Base-by-base conservation (phyloP, 805 yeast genomes). In the Lipomyces lipofer region DNA sequence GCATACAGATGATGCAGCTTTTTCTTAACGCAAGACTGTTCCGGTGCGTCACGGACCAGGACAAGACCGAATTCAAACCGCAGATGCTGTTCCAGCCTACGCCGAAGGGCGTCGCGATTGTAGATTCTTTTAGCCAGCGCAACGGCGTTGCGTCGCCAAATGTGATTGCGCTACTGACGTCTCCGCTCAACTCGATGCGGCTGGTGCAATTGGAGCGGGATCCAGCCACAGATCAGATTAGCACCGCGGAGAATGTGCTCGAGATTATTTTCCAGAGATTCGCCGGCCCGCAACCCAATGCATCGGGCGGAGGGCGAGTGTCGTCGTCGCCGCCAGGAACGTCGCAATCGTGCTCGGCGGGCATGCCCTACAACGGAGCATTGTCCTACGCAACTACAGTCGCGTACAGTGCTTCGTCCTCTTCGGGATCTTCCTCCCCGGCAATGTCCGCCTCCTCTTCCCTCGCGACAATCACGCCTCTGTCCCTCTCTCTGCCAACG, bases 21-120 rank as follows among this genome's bases (percentile, higher is more conserved):
- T 58, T 54, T 24, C 35, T 58, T 8, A 51, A 47, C 32, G 62
- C 62, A 5, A 48, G 49, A 7, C 39, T 58, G 13, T 35, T 58
- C 13, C 43, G 40, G 17, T 56, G 61, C 49, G 51, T 48, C 6
- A 58, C 51, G 27, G 43, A 46, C 17, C 50, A 47, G 10, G 54
- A 47, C 15, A 9, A 17, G 27, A 19, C 28, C 29, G 33, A 36
- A 40, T 56, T 58, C 48, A 43, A 40, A 22, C 30, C 22, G 7
- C 30, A 33, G 9, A 33, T 43, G 51, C 57, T 58, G 25, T 48
- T 51, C 22, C 97, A 92, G 66, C 96, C 96, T 3, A 88, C 97
- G 0, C 90, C 97, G 0, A 92, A 92, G 65, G 98, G 97, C 1
- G 82, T 89, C 6, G 83, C 89, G 0, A 65, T 88, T 0, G 69